Conservation (phyloP, 2,329 filamentous ascomycete species). For the Exophiala bonariae region DNA sequence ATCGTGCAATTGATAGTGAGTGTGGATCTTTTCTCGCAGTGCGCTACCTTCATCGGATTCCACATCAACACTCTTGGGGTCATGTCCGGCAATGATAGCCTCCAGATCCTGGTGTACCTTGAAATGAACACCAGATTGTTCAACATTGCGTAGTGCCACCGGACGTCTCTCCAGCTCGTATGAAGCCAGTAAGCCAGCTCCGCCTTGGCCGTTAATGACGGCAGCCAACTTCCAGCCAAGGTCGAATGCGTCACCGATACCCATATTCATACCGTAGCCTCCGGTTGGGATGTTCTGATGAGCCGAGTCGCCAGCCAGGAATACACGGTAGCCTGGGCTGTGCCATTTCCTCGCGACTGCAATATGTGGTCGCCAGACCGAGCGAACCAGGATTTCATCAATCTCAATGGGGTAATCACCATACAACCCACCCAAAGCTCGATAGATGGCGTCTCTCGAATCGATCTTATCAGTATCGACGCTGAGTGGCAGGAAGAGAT, state of each 20-base stretch:
- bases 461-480: constrained; percentile 23
- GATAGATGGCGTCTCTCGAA: constrained; percentile 29
- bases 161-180: constrained; percentile 34
- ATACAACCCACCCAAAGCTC: constrained; percentile 26
- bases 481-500: constrained; percentile 27
- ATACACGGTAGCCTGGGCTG: constrained; percentile 20
- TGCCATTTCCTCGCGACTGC: constrained; percentile 29
- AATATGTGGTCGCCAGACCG: constrained; percentile 32
- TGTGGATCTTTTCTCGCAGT: constrained; percentile 2
- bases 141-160: constrained; percentile 29
- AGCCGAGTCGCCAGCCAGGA: constrained; percentile 57
- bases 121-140: constrained; percentile 27
- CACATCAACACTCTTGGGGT: constrained; percentile 1
- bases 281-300: constrained; percentile 60
- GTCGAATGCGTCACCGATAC: constrained; percentile 57
- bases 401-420: constrained; percentile 30
- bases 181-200: constrained; percentile 25
- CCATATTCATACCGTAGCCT: constrained; percentile 61
- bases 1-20: constrained; percentile 12
- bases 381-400: constrained; percentile 35
- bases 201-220: constrained; percentile 41
- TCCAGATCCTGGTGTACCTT: constrained; percentile 25
- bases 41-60: constrained; percentile 8
- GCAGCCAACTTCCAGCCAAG: constrained; percentile 57
- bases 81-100: constrained; percentile 1